A percentile compares a stretch with the other conserved stretches of the same genome.
These are phyloP conservation scores for Rosellinia necatrix DNA, from an alignment of 2,329 filamentous ascomycete species.

Conservation along the genomic window DNA sequence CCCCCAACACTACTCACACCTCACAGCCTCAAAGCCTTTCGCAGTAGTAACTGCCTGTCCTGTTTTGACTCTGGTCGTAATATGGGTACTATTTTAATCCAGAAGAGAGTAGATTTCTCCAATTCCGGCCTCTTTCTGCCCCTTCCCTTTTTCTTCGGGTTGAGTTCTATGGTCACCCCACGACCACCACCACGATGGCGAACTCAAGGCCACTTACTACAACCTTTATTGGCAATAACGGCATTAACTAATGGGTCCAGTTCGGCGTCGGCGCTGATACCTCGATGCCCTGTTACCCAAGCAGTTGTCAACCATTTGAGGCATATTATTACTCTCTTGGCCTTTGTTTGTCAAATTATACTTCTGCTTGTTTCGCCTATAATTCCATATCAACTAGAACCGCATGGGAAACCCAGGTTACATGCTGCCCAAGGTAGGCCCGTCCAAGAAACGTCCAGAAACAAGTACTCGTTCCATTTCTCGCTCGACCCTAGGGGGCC, in stretches of 20 bases:
- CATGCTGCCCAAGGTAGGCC: neutral
- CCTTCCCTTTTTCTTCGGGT: too few relatives aligned
- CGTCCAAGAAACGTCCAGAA: neutral
- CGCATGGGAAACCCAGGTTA: neutral
- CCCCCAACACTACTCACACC: too few relatives aligned
- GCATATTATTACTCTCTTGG: slow-evolving; percentile 18
- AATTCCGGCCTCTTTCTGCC: too few relatives aligned
- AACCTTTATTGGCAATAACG: slow-evolving; percentile 7
- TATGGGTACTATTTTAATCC: too few relatives aligned
- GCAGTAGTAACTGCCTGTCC: too few relatives aligned
- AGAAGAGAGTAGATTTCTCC: too few relatives aligned
- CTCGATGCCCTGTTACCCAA: slow-evolving; percentile 14
- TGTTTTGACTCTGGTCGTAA: too few relatives aligned
- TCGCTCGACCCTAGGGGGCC: neutral
- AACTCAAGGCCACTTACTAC: slow-evolving; percentile 17
- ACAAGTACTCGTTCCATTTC: neutral
- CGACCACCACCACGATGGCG: slow-evolving; percentile 11
- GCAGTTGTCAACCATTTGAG: slow-evolving; percentile 7
- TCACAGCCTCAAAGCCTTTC: too few relatives aligned
- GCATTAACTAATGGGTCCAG: slow-evolving; percentile 9
- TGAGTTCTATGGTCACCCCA: neutral
- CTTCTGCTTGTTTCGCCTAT: slow-evolving; percentile 10
- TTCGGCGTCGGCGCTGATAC: slow-evolving; percentile 15
- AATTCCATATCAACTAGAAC: neutral
- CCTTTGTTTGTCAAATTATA: slow-evolving; percentile 16